These are phyloP conservation scores for Drechslera avenae DNA, from an alignment of 2,329 filamentous ascomycete genomes.

Conservation along the genomic window DNA sequence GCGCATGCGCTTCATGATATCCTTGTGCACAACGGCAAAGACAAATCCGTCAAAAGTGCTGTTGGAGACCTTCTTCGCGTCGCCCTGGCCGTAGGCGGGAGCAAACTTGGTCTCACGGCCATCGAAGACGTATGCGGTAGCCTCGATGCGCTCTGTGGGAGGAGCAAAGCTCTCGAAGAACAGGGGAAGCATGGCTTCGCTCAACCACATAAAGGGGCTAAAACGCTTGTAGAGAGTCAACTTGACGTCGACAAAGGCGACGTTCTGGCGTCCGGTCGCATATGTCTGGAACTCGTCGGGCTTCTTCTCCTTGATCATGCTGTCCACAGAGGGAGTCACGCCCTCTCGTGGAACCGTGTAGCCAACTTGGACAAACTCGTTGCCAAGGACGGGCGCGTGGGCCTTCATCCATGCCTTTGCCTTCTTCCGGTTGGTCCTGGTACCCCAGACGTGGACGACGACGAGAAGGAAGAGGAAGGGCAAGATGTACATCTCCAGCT, in stretches of 20 bases:
- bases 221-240: conserved; percentile 82
- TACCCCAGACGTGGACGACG: conserved; percentile 79
- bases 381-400: conserved; percentile 71
- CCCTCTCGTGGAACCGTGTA: conserved; percentile 58
- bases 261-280: conserved; percentile 88
- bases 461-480: conserved; percentile 75
- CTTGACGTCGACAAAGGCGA: conserved; percentile 87
- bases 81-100: conserved; percentile 65
- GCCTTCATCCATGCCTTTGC: conserved; percentile 80
- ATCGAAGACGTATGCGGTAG: conserved; percentile 85
- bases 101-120: conserved; percentile 84
- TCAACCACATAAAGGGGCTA: conserved; percentile 72
- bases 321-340: conserved; percentile 55
- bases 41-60: conserved; percentile 86
- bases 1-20: conserved; percentile 84
- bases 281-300: conserved; percentile 87
- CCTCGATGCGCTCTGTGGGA: conserved; percentile 75
- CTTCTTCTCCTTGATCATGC: conserved; percentile 81
- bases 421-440: conserved; percentile 77
- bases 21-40: conserved; percentile 94
- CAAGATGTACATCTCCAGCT: conserved; percentile 81
- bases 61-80: conserved; percentile 65
- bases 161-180: conserved; percentile 77
- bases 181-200: conserved; percentile 72
- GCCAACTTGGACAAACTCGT: conserved; percentile 87